Base-by-base conservation (phyloP, 2,329 filamentous ascomycete species). In the Claviceps arundinis region DNA sequence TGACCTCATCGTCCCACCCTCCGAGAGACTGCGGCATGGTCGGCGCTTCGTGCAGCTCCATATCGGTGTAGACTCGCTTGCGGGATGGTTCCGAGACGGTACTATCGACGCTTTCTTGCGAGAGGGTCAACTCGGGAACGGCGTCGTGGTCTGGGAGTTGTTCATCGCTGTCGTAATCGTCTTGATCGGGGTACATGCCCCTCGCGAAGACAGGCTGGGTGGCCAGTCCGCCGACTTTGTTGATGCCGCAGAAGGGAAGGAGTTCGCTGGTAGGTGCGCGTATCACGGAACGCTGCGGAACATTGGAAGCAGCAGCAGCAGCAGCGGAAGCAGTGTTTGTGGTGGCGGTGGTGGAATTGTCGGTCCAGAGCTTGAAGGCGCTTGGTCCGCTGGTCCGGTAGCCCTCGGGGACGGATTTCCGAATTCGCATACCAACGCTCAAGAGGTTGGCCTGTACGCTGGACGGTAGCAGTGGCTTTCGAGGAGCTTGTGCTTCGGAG, bases 321-420 rank as follows among this genome's bases (percentile, higher is more conserved):
- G 41, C 17, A 13, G 9, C 5, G 19, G 42, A 2, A 42, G n/a
- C 5, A 22, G 40, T 13, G 13, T 42, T n/a, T 8, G 38, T 19
- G 4, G 16, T 17, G 17, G 14, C 6, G 17, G 17, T 22, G 16
- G 41, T 24, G 43, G 62, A 60, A 53, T 59, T 63, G 53, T 70
- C 68, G 14, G 67, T 69, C 68, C 76, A 81, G 22, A 81, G 68
- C 47, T 74, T 70, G 62, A 80, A 81, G 48, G 62, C 66, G 58
- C 70, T 72, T 55, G 73, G 70, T 50, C 64, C 60, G 56, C 65
- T 66, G 1, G 87, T 95, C 72, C 95, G 94, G 76, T 96, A 96
- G 54, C 91, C 91, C 65, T 96, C 90, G 0, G 89, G 85, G 7
- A 97, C 86, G 11, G 87, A 87, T 71, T 97, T 97, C 64, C 91